Base-by-base conservation (phyloP, 495 filamentous ascomycete genomes). In the Podospora bellae-mahoneyi region DNA sequence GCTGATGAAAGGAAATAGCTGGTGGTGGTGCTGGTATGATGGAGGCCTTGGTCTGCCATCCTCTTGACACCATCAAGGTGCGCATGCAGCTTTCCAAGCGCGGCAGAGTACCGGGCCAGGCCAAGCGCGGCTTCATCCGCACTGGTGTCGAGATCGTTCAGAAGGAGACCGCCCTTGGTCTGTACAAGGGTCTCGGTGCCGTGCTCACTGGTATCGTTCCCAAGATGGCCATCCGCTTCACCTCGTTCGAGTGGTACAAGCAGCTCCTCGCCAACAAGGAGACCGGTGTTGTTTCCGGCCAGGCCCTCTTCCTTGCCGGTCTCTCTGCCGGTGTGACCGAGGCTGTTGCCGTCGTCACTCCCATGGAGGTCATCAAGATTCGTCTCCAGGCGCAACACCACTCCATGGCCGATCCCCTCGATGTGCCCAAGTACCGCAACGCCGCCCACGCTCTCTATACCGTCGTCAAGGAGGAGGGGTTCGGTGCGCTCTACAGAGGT, bases 171-270 rank as follows among this genome's bases (percentile, higher is more conserved):
- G 91, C 93, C 0, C 77, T 99, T 44, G 95, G 89, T 65, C 82
- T 99, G 64, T 99, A 99, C 85, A 71, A 71, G 66, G 95, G 95
- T 73, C 85, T 99, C 13, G 95, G 95, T 39, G 95, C 95, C 62
- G 95, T 99, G 65, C 78, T 97, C 62, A 97, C 94, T 20, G 95
- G 95, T 67, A 99, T 99, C 79, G 89, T 99, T 44, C 95, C 95
- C 16, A 99, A 99, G 82, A 99, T 99, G 95, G 96, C 95, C 64
- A 98, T 98, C 74, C 92, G 95, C 19, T 99, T 99, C 82, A 97
- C 96, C 34, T 95, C 91, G 68, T 99, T 97, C 79, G 96, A 98
- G 81, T 87, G 86, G 71, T 99, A 97, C 79, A 99, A 97, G 85
- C 86, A 90, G 74, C 64, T 90, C 71, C 82, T 97, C 3, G 90